Evolutionary conservation across 176 grass and related monocot species (phyloP), one percentile per base, ranked within the genome.

Genomic region (Tuctoria greenei): DNA sequence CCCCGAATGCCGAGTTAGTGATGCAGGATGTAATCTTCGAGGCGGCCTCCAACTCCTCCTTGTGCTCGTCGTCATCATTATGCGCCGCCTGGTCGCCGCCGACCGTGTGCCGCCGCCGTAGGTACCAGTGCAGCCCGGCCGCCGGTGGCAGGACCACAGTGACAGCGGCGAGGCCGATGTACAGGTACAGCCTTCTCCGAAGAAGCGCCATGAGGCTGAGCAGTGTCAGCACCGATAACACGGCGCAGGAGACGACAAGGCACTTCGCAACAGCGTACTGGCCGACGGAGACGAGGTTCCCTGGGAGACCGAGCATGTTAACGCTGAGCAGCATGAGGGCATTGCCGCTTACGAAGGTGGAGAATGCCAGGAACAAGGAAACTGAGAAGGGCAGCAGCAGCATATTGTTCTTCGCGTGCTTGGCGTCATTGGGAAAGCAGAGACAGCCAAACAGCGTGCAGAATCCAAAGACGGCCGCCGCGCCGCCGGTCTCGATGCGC

Each of bases 91-190:
- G 37, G 1, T 4, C 43, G 10, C 1, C 43, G 43, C 43, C 43
- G 40, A 3, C 43, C 10, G 10, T 45, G 10, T 14, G 43, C 11
- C 11, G 43, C 43, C 43, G 11, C 11, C n/a, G n/a, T n/a, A 42
- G 15, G 44, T 26, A 64, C n/a, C n/a, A 54, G 69, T 54, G 17
- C 46, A 3, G 58, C 3, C 4, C n/a, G 10, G 6, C 36, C 1
- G 39, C 23, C 0, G 1, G 2, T 0, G 11, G 21, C 17, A 14
- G 0, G 34, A 31, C 0, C 45, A 0, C 15, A 1, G 11, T 0
- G 2, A 54, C 10, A 0, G 31, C 3, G 0, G 9, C 35, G 4
- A 79, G 31, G 1, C 28, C 69, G 1, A 54, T 1, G 69, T 37
- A 52, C 10, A 7, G 4, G 31, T 54, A 38, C 4, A 54, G 8